These are phyloP conservation scores for Talaromyces sp. DNA, from an alignment of 2,329 filamentous ascomycete genomes.

Conservation along the genomic window DNA sequence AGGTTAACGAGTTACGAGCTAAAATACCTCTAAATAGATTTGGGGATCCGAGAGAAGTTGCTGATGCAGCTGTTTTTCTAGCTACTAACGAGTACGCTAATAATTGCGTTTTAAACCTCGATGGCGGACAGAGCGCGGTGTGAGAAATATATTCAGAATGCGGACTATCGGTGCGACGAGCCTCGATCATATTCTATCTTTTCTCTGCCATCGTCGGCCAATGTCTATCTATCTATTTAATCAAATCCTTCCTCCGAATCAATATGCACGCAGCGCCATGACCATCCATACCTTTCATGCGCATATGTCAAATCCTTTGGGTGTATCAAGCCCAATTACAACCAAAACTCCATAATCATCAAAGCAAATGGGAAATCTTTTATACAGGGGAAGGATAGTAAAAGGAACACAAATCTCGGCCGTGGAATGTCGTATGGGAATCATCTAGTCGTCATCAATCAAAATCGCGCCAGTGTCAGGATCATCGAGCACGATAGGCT, in stretches of 20 bases:
- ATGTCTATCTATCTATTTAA: neutral
- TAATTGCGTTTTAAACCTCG: conserved; percentile 80
- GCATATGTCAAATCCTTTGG: neutral
- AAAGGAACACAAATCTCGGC: conserved; percentile 8
- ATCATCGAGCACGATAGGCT: conserved; percentile 48
- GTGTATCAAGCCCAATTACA: neutral
- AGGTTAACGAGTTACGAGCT: conserved; percentile 31
- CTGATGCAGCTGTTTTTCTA: conserved; percentile 77
- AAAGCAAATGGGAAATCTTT: conserved; percentile 16
- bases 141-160: conserved; percentile 29
- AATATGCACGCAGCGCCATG: conserved; percentile 8
- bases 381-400: conserved; percentile 19
- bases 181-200: neutral
- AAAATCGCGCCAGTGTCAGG: conserved; percentile 59
- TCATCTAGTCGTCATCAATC: conserved; percentile 50
- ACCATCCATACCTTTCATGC: conserved; percentile 1
- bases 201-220: neutral
- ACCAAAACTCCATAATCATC: conserved; percentile 8
- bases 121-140: conserved; percentile 73
- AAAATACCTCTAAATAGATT: conserved; percentile 65
- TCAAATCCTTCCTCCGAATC: neutral
- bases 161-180: neutral
- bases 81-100: conserved; percentile 77
- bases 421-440: neutral
- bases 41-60: conserved; percentile 67